A percentile compares a stretch with the other conserved stretches of the same genome.
These are phyloP conservation scores for Blastocystis sp. DNA, from an alignment of 352 stramenopile species.

Conservation along the genomic window DNA sequence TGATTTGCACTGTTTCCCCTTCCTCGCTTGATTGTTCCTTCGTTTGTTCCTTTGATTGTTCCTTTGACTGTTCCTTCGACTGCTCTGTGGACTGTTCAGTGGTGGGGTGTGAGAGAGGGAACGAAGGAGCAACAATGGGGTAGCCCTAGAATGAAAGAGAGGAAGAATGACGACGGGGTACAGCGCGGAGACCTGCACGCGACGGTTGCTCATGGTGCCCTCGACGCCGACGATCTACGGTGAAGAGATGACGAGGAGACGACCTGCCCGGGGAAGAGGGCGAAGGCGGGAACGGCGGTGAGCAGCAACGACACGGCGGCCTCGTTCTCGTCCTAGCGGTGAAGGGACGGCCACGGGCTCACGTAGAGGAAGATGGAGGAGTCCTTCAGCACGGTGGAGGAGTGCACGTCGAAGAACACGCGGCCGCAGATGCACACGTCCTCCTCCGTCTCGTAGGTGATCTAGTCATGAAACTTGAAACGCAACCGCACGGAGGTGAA, in stretches of 20 bases:
- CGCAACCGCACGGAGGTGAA: constrained; percentile 27
- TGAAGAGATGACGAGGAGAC: not conserved
- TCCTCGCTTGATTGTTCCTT: too few species aligned
- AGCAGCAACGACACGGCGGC: constrained; percentile 30
- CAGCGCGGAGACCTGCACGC: not conserved
- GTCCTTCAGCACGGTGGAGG: not conserved
- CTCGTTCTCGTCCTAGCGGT: constrained; percentile 43
- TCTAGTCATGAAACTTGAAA: not conserved
- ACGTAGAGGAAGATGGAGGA: constrained; percentile 37
- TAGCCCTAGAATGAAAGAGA: not conserved
- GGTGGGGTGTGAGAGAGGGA: not conserved
- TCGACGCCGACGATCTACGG: constrained; percentile 22
- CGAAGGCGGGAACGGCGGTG: not conserved
- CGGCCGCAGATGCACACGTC: constrained; percentile 21
- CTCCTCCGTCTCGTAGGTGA: constrained; percentile 39
- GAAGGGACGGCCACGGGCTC: not conserved
- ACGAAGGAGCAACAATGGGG: not conserved
- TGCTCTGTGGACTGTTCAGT: too few species aligned
- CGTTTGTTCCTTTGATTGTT: too few species aligned
- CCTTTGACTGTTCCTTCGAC: too few species aligned
- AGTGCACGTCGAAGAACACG: constrained; percentile 22
- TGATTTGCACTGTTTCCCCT: not conserved
- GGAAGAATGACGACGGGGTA: not conserved
- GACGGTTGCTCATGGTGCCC: constrained; percentile 51
- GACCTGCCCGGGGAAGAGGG: constrained; percentile 38